Conservation (phyloP, 768 basidiomycete species). For the Amanita fuliginea region DNA sequence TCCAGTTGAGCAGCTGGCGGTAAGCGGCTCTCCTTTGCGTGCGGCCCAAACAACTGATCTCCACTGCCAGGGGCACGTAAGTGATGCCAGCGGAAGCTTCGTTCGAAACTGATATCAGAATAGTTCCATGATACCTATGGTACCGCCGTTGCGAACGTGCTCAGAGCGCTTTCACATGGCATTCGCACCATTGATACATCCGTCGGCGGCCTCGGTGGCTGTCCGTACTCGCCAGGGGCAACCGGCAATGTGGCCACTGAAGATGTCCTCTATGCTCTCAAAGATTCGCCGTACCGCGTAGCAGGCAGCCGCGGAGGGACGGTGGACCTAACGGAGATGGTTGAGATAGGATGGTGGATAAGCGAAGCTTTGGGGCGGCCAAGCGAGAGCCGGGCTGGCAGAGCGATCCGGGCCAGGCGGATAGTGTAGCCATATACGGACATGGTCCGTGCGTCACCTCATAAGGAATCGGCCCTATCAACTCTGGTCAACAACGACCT, state of each 20-base stretch:
- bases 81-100: conserved; percentile 9
- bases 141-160: conserved; percentile 67
- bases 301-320: conserved; percentile 29
- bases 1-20: conserved; percentile 62
- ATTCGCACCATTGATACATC: conserved; percentile 75
- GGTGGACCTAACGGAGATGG: conserved; percentile 55
- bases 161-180: conserved; percentile 62
- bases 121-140: conserved; percentile 91
- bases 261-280: conserved; percentile 78
- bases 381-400: conserved; percentile 69
- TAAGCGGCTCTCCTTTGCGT: conserved; percentile 15
- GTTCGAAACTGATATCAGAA: background rate
- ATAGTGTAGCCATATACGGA: background rate
- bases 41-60: background rate
- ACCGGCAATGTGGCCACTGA: conserved; percentile 95
- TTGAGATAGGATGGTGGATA: conserved; percentile 78
- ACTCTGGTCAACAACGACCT: conserved; percentile 37
- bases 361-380: conserved; percentile 51
- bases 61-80: conserved; percentile 40
- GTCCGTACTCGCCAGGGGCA: conserved; percentile 93
- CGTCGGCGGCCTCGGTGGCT: conserved; percentile 87
- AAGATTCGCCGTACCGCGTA: conserved; percentile 47
- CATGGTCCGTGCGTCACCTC: conserved; percentile 28
- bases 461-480: conserved; percentile 36
- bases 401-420: conserved; percentile 44